Base-by-base conservation (phyloP, 495 filamentous ascomycete genomes). In the Trichoderma erinaceum region DNA sequence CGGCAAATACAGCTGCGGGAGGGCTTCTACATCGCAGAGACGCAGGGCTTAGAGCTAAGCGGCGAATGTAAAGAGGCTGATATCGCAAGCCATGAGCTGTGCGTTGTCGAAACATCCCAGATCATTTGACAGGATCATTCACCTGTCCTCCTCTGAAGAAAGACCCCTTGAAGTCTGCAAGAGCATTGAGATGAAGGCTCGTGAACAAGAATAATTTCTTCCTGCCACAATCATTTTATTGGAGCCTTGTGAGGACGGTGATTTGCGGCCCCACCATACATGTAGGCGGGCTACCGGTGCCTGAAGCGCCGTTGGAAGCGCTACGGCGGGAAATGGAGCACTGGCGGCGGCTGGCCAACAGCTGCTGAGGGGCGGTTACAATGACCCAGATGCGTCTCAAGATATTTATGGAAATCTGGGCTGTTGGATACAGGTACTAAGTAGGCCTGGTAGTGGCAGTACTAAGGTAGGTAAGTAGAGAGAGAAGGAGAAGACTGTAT, bases 241-340 rank as follows among this genome's bases (percentile, higher is more conserved):
- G 4, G 25, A 32, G 44, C 44, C 13, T 48, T 61, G 25, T 32
- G 16, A 13, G 18, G 56, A 25, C 13, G 12, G 56, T 61, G 56
- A 29, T 61, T 48, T 61, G 23, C 25, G 25, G 56, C 56, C 56
- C 56, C 56, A 32, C 56, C 25, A 4, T 12, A n/a, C n/a, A n/a
- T n/a, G n/a, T n/a, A 27, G 56, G 56, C 25, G 25, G 56, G 25
- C 4, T 12, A 16, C 25, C 25, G 56, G 56, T 61, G 56, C 56
- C 56, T 61, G 56, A 61, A 61, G 56, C 56, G 56, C 56, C 56
- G 56, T 32, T 61, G 56, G 25, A 61, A 32, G 56, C 56, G 48
- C 48, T 11, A 23, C 48, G 18, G n/a, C n/a, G 48, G 48, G 15
- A 48, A n/a, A 48, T 48, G 44, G 44, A 48, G 44, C n/a, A 48